Percentiles rank a stretch among this genome's conserved stretches.
These are phyloP conservation scores for Citrus cavaleriei DNA, from an alignment of 345 rosid genomes.

Conservation along the genomic window DNA sequence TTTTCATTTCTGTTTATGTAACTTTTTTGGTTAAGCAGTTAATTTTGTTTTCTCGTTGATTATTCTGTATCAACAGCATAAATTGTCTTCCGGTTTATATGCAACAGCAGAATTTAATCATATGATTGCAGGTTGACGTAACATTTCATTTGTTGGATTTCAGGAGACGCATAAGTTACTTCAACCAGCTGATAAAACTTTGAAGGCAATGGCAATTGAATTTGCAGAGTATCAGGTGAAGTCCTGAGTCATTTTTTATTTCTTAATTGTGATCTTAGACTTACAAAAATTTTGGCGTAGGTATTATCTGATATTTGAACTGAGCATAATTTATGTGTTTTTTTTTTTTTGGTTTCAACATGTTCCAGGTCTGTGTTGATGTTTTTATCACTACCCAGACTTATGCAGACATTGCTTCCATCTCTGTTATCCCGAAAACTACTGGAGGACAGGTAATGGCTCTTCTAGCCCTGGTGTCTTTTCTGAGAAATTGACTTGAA, in stretches of 20 bases:
- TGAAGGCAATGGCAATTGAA: constrained; percentile 95
- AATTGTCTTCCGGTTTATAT: not conserved
- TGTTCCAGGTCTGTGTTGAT: constrained; percentile 90
- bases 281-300: not conserved
- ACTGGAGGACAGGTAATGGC: constrained; percentile 90
- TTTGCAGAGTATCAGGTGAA: constrained; percentile 97
- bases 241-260: constrained; percentile 7
- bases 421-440: constrained; percentile 83
- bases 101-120: not conserved
- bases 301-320: constrained; percentile 3
- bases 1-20: not conserved
- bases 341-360: constrained; percentile 13
- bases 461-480: not conserved
- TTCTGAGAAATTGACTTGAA: not conserved
- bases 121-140: not conserved
- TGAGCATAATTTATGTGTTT: not conserved
- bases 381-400: constrained; percentile 83
- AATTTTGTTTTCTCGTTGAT: not conserved
- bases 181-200: constrained; percentile 85
- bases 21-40: not conserved
- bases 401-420: constrained; percentile 87
- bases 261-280: not conserved
- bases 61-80: not conserved
- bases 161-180: constrained; percentile 96
- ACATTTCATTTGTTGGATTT: constrained; percentile 20